phyloP scores from a whole-genome alignment of 2,329 filamentous ascomycete genomes.

The Peltaster fructicola region DNA sequence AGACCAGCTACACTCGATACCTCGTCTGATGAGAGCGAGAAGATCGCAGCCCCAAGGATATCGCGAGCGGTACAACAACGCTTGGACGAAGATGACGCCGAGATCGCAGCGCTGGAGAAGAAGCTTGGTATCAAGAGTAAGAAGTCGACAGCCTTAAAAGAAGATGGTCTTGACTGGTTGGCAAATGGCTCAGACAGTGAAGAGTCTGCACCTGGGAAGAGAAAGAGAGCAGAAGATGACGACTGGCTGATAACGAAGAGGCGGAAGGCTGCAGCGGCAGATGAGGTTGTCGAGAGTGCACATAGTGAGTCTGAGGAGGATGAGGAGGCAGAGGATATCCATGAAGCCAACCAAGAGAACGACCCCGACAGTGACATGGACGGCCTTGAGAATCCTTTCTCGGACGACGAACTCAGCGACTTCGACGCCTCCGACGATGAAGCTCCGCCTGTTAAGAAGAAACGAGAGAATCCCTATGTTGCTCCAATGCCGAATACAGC shows the following conservation, averaged over 20 bases:
- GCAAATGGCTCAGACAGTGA: constrained; percentile 42
- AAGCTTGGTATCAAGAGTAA: constrained; percentile 68
- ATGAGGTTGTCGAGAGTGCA: constrained; percentile 8
- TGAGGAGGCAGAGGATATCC: constrained; percentile 21
- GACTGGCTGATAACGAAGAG: constrained; percentile 43
- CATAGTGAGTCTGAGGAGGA: constrained; percentile 9
- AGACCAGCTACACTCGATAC: constrained; percentile 12
- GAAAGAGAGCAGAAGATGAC: constrained; percentile 39
- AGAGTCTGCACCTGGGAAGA: constrained; percentile 31
- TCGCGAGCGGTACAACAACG: constrained; percentile 23
- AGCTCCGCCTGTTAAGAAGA: constrained; percentile 21
- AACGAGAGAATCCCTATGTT: constrained; percentile 74
- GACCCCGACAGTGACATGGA: too few species aligned
- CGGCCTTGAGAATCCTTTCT: constrained; percentile 17
- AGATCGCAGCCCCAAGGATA: constrained; percentile 26
- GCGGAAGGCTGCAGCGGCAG: constrained; percentile 28
- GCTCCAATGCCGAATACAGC: constrained; percentile 42
- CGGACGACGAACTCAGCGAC: constrained; percentile 17
- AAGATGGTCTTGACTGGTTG: constrained; percentile 69
- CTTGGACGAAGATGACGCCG: constrained; percentile 65
- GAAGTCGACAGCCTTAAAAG: constrained; percentile 58
- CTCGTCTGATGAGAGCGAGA: constrained; percentile 23
- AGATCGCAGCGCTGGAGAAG: constrained; percentile 75
- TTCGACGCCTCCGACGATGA: constrained; percentile 19
- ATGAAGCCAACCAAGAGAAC: too few species aligned